phyloP scores from a whole-genome alignment of 2,329 filamentous ascomycete genomes.

The Ophiostoma australiae region DNA sequence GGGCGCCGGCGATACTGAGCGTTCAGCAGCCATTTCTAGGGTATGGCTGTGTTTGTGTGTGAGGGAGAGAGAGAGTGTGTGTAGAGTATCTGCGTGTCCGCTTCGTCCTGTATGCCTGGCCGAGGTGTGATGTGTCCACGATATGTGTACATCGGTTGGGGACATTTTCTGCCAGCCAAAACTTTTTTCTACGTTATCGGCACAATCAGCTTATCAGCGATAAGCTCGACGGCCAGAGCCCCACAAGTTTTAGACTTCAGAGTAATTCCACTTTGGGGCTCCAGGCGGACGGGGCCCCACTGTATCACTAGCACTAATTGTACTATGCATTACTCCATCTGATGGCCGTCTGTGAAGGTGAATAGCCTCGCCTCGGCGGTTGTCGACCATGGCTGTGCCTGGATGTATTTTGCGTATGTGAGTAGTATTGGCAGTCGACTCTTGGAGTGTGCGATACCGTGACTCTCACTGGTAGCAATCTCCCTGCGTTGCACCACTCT shows the following conservation, averaged over 20 bases:
- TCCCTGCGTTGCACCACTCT: too few species aligned
- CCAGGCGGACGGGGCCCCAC: not conserved
- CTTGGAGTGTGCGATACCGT: not conserved
- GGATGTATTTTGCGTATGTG: not conserved
- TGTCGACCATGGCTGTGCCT: not conserved
- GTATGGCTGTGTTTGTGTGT: not conserved
- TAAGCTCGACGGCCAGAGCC: not conserved
- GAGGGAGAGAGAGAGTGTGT: too few species aligned
- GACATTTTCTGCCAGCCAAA: conserved; percentile 12
- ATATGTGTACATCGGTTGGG: not conserved
- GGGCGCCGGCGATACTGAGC: not conserved
- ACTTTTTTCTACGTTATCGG: conserved; percentile 18
- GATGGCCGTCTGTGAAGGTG: not conserved
- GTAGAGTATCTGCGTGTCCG: not conserved
- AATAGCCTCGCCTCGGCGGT: not conserved
- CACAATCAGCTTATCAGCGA: not conserved
- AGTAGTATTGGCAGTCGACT: not conserved
- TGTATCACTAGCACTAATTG: not conserved
- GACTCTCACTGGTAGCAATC: not conserved
- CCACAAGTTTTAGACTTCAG: not conserved
- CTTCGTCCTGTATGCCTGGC: not conserved
- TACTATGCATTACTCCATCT: too few species aligned
- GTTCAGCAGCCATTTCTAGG: conserved; percentile 7
- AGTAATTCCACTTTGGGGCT: not conserved
- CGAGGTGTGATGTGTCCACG: not conserved